Evolutionary conservation across 2,329 filamentous ascomycete species (phyloP).

Genomic region (Diaporthe sp.): DNA sequence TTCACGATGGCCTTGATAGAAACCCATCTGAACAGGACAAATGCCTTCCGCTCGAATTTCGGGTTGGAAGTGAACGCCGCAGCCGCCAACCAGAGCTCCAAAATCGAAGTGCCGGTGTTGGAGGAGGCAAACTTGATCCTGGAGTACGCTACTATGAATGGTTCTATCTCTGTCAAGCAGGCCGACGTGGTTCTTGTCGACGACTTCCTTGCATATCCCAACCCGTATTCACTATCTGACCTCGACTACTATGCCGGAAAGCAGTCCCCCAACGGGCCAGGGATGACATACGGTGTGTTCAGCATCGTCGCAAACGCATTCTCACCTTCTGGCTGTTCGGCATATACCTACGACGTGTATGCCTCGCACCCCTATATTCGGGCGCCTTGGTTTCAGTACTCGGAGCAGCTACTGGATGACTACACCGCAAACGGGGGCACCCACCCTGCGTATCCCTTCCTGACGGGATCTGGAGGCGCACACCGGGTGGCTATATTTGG

Average conservation of each 20-base stretch:
- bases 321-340: slow-evolving; percentile 35
- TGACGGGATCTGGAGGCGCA: slow-evolving; percentile 36
- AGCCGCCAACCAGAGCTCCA: slow-evolving; percentile 28
- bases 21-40: slow-evolving; percentile 67
- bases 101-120: slow-evolving; percentile 13
- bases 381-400: slow-evolving; percentile 38
- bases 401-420: slow-evolving; percentile 38
- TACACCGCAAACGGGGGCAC: slow-evolving; percentile 36
- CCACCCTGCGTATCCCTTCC: slow-evolving; percentile 36
- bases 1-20: slow-evolving; percentile 75
- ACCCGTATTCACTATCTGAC: slow-evolving; percentile 32
- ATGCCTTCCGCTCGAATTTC: slow-evolving; percentile 68
- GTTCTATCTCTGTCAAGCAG: slow-evolving; percentile 54
- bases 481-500: slow-evolving; percentile 38
- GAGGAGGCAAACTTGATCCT: slow-evolving; percentile 64
- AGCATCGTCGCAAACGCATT: slow-evolving; percentile 37
- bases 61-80: slow-evolving; percentile 61
- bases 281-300: slow-evolving; percentile 39
- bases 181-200: slow-evolving; percentile 39
- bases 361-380: slow-evolving; percentile 34
- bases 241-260: slow-evolving; percentile 37
- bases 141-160: slow-evolving; percentile 76
- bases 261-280: slow-evolving; percentile 33
- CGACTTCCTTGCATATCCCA: slow-evolving; percentile 37
- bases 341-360: slow-evolving; percentile 36